Conservation (phyloP, 106 monocot species). For the Apostasia shenzhenica region DNA sequence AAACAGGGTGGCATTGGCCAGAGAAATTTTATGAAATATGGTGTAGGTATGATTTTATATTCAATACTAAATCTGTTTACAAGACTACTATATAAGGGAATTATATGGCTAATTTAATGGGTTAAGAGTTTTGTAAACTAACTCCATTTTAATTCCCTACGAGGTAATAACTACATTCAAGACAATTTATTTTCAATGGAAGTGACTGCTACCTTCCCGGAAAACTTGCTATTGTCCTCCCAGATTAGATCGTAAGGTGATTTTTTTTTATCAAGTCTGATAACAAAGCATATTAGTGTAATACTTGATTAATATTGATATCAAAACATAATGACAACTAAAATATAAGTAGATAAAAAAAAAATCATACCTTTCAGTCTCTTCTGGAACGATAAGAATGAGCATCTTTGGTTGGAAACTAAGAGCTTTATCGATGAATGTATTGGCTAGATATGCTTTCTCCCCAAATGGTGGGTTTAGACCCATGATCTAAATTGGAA, state of each 20-base stretch:
- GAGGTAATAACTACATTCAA: too few relatives aligned
- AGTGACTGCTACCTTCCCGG: slow-evolving; percentile 45
- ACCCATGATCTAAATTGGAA: slow-evolving; percentile 65
- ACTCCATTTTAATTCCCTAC: too few relatives aligned
- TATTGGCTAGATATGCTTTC: slow-evolving; percentile 67
- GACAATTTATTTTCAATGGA: too few relatives aligned
- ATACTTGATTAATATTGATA: neutral
- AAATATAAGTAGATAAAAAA: neutral
- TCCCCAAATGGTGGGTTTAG: slow-evolving; percentile 93
- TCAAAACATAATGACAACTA: neutral
- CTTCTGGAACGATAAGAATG: slow-evolving; percentile 72
- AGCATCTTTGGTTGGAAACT: slow-evolving; percentile 73
- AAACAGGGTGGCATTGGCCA: too few relatives aligned
- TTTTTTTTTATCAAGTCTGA: slow-evolving; percentile 55
- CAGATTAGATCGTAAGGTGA: slow-evolving; percentile 66
- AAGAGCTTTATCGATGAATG: slow-evolving; percentile 78
- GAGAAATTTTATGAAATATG: too few relatives aligned
- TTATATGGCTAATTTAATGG: neutral
- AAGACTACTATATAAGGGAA: neutral
- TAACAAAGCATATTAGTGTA: neutral
- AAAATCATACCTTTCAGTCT: slow-evolving; percentile 56
- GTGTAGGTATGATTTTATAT: neutral
- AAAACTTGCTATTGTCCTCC: slow-evolving; percentile 44
- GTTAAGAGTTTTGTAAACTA: too few relatives aligned
- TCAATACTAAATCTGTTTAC: neutral